These are phyloP conservation scores for Penicillium psychrofluorescens DNA, from an alignment of 495 filamentous ascomycete species.

Conservation along the genomic window DNA sequence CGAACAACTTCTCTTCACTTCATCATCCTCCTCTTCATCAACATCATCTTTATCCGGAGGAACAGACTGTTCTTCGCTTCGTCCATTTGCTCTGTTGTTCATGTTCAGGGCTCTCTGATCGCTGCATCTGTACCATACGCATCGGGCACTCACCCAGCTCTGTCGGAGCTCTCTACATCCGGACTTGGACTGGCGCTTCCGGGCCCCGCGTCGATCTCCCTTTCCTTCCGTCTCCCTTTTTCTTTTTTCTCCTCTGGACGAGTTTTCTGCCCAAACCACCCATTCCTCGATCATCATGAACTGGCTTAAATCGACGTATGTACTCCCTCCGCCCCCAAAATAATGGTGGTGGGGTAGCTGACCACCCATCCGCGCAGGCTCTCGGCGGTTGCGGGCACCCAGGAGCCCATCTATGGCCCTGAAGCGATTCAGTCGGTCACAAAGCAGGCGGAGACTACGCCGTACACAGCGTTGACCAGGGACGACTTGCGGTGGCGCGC, in stretches of 20 bases:
- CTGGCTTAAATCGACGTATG: slow-evolving; percentile 69
- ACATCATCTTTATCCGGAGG: not conserved
- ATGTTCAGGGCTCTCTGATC: too few species aligned
- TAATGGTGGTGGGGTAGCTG: slow-evolving; percentile 10
- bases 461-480: slow-evolving; percentile 72
- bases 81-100: not conserved
- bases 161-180: not conserved
- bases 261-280: slow-evolving; percentile 1
- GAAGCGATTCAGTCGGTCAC: slow-evolving; percentile 80
- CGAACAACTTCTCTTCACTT: not conserved
- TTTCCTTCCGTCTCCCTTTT: slow-evolving; percentile 14
- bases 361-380: slow-evolving; percentile 46
- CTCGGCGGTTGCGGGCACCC: slow-evolving; percentile 86
- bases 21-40: too few species aligned
- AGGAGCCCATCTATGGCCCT: slow-evolving; percentile 94
- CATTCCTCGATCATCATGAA: slow-evolving; percentile 39
- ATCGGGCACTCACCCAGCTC: too few species aligned
- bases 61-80: not conserved
- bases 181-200: slow-evolving; percentile 1
- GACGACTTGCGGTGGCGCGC: slow-evolving; percentile 76
- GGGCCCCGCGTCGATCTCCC: slow-evolving; percentile 28
- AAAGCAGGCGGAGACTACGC: slow-evolving; percentile 66
- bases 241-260: slow-evolving; percentile 9
- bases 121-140: too few species aligned
- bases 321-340: slow-evolving; percentile 4